A percentile compares a stretch with the other conserved stretches of the same genome.
Conservation (phyloP, 139 green algal genomes). For the Zygnema cylindricum region DNA sequence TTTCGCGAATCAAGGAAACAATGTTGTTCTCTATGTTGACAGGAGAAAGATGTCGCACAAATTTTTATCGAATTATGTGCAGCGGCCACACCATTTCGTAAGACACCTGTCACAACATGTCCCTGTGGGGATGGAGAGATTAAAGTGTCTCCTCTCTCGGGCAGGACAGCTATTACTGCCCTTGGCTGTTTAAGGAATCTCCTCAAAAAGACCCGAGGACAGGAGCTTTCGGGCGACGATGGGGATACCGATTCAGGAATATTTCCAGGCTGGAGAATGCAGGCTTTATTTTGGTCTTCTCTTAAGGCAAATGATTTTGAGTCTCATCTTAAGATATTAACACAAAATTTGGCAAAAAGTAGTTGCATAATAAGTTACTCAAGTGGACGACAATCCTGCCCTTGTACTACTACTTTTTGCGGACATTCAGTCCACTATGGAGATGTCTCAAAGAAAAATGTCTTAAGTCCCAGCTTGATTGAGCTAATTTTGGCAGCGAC, state of each 20-base stretch:
- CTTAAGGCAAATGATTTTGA: not conserved
- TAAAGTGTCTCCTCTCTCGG: not conserved
- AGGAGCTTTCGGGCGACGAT: too few species aligned
- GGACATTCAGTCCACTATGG: not conserved
- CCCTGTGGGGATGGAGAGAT: not conserved
- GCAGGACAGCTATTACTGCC: not conserved
- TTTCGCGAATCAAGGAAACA: too few species aligned
- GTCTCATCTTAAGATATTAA: conserved; percentile 8
- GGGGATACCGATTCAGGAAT: not conserved
- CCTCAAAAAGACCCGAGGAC: not conserved
- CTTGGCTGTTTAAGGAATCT: conserved; percentile 6
- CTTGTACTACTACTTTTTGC: not conserved
- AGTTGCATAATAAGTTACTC: not conserved
- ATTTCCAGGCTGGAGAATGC: conserved; percentile 14
- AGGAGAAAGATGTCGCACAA: not conserved
- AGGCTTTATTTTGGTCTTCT: not conserved
- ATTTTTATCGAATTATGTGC: not conserved
- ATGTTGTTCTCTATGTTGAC: not conserved
- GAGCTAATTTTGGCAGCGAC: not conserved
- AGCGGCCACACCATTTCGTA: not conserved
- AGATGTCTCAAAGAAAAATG: not conserved
- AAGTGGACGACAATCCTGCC: not conserved
- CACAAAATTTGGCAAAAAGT: not conserved
- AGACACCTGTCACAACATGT: not conserved
- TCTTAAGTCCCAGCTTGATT: not conserved